These are phyloP conservation scores for Tetradesmus lagerheimii DNA, from an alignment of 139 green algal species.

Conservation along the genomic window DNA sequence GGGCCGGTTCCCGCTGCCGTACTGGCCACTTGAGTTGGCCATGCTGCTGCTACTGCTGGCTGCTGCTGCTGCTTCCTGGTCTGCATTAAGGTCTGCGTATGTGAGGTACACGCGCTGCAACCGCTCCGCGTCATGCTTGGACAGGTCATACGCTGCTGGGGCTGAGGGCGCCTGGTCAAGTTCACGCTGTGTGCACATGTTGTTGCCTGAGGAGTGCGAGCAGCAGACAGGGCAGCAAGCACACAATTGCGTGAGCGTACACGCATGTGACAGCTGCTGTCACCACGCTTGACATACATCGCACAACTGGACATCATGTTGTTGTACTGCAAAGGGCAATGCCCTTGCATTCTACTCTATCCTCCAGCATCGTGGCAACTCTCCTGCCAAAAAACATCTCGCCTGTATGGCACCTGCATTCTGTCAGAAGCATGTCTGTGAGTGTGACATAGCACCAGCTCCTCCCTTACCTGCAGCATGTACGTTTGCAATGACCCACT, in stretches of 20 bases:
- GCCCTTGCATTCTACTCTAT: too few species aligned
- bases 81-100: slow-evolving; percentile 32
- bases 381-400: not conserved
- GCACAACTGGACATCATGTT: too few species aligned
- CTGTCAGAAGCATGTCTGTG: not conserved
- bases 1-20: not conserved
- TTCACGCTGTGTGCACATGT: slow-evolving; percentile 55
- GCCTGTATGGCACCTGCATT: too few species aligned
- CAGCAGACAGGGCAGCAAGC: not conserved
- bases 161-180: slow-evolving; percentile 20
- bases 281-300: too few species aligned
- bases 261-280: not conserved
- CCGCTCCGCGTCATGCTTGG: slow-evolving; percentile 24
- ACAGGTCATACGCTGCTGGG: not conserved
- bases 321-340: too few species aligned
- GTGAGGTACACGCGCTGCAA: slow-evolving; percentile 36
- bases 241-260: not conserved
- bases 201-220: slow-evolving; percentile 54
- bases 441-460: not conserved
- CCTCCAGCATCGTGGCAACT: slow-evolving; percentile 12
- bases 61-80: slow-evolving; percentile 56
- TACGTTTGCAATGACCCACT: slow-evolving; percentile 42
- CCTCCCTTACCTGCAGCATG: slow-evolving; percentile 34
- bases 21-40: slow-evolving; percentile 7
- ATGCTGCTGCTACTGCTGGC: slow-evolving; percentile 7